phyloP scores from a whole-genome alignment of 202 grass and related monocot species.

The Panicum hallii region DNA sequence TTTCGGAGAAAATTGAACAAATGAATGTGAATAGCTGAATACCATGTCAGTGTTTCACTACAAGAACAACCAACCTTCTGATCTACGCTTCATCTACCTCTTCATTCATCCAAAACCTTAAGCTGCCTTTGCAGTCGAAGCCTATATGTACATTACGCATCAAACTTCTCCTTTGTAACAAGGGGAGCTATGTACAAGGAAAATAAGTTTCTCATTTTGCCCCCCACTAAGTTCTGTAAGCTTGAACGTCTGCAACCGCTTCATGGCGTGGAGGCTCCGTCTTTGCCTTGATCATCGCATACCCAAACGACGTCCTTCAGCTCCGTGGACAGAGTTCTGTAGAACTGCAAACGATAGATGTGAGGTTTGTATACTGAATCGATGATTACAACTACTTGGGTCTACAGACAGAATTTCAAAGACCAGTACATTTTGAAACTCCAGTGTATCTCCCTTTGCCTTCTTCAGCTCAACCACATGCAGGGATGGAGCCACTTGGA shows the following conservation, averaged over 20 bases:
- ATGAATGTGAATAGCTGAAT: constrained; percentile 12
- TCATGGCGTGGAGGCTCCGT: constrained; percentile 43
- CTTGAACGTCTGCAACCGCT: neutral
- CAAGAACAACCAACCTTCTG: constrained; percentile 5
- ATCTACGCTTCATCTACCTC: neutral
- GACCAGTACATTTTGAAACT: constrained; percentile 84
- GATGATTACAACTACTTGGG: neutral
- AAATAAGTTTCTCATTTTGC: neutral
- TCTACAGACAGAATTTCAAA: neutral
- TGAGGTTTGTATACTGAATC: neutral
- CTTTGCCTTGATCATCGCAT: constrained; percentile 61
- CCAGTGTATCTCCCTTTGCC: constrained; percentile 88
- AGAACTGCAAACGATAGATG: constrained; percentile 65
- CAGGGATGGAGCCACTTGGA: constrained; percentile 85
- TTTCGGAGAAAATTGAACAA: neutral
- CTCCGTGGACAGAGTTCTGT: constrained; percentile 68
- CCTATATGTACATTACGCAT: constrained; percentile 17
- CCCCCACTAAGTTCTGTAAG: neutral
- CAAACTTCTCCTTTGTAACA: constrained; percentile 6
- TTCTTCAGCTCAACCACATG: constrained; percentile 92
- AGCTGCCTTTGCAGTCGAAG: neutral
- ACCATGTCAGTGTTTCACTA: constrained; percentile 18
- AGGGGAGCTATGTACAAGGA: constrained; percentile 43
- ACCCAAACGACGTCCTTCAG: constrained; percentile 92
- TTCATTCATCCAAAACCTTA: constrained; percentile 1